A percentile compares a stretch with the other conserved stretches of the same genome.
Evolutionary conservation across 176 grass and related monocot species (phyloP).

Genomic region (Rhynchospora breviuscula): DNA sequence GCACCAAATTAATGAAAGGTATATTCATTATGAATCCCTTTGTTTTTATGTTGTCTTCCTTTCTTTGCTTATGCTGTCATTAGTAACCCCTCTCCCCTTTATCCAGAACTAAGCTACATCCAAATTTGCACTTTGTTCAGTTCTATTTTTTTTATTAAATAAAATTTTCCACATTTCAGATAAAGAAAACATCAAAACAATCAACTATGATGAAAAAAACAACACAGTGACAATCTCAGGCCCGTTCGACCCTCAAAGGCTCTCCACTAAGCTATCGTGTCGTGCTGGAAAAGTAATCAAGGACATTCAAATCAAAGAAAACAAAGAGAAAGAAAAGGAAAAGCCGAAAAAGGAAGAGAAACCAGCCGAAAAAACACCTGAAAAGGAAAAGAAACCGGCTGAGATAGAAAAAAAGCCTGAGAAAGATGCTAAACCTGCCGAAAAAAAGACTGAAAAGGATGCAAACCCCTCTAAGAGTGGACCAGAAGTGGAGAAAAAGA

Average conservation of each 20-base stretch:
- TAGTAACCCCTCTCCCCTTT: background rate
- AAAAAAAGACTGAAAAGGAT: background rate
- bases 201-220: constrained; percentile 42
- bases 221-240: constrained; percentile 47
- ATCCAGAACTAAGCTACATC: background rate
- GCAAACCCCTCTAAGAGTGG: constrained; percentile 13
- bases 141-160: background rate
- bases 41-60: background rate
- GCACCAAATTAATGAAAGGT: background rate
- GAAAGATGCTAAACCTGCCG: background rate
- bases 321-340: constrained; percentile 2
- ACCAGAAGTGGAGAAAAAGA: constrained; percentile 2
- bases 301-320: constrained; percentile 33
- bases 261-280: constrained; percentile 51
- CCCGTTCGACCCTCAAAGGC: constrained; percentile 44
- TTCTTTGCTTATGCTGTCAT: background rate
- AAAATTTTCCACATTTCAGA: constrained; percentile 18
- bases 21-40: background rate
- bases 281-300: constrained; percentile 50
- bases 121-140: background rate
- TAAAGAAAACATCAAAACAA: constrained; percentile 41
- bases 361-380: background rate
- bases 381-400: constrained; percentile 6
- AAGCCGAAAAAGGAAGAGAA: constrained; percentile 20
- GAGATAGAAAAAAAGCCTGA: constrained; percentile 23